phyloP scores from a whole-genome alignment of 179 eudicot species.

The Silene noctiflora region DNA sequence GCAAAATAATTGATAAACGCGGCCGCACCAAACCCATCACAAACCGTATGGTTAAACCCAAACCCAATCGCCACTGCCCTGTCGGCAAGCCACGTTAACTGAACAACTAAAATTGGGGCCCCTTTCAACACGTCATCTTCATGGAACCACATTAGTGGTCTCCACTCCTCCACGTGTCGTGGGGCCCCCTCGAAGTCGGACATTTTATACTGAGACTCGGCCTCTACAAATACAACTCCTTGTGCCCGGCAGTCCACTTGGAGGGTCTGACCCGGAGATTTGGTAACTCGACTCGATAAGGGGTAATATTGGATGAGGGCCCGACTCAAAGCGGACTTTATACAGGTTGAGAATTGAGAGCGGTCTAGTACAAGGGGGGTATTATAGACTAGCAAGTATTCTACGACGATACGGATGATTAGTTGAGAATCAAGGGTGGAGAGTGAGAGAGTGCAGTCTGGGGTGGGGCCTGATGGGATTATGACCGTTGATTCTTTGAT shows the following conservation, averaged over 20 bases:
- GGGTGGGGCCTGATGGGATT: slow-evolving; percentile 54
- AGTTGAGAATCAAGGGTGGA: slow-evolving; percentile 79
- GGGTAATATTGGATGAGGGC: slow-evolving; percentile 67
- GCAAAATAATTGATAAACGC: slow-evolving; percentile 54
- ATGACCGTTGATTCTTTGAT: slow-evolving; percentile 45
- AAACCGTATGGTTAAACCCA: slow-evolving; percentile 65
- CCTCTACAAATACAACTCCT: slow-evolving; percentile 61
- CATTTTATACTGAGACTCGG: slow-evolving; percentile 30
- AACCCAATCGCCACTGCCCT: slow-evolving; percentile 51
- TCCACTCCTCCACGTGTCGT: slow-evolving; percentile 46
- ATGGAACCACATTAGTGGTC: slow-evolving; percentile 43
- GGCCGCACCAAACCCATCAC: slow-evolving; percentile 67
- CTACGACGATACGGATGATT: slow-evolving; percentile 64
- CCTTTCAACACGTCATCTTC: slow-evolving; percentile 52
- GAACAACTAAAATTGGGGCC: slow-evolving; percentile 57
- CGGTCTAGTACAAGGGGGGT: slow-evolving; percentile 25
- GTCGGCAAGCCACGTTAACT: slow-evolving; percentile 80
- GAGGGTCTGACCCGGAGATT: slow-evolving; percentile 35
- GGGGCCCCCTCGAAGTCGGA: slow-evolving; percentile 58
- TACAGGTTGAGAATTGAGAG: slow-evolving; percentile 19
- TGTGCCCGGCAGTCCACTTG: slow-evolving; percentile 61
- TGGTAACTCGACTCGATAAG: slow-evolving; percentile 55
- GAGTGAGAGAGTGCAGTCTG: slow-evolving; percentile 42
- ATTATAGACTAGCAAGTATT: slow-evolving; percentile 52
- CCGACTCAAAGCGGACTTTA: slow-evolving; percentile 49